phyloP scores from a whole-genome alignment of 2,329 filamentous ascomycete genomes.

The Annulohypoxylon truncatum region DNA sequence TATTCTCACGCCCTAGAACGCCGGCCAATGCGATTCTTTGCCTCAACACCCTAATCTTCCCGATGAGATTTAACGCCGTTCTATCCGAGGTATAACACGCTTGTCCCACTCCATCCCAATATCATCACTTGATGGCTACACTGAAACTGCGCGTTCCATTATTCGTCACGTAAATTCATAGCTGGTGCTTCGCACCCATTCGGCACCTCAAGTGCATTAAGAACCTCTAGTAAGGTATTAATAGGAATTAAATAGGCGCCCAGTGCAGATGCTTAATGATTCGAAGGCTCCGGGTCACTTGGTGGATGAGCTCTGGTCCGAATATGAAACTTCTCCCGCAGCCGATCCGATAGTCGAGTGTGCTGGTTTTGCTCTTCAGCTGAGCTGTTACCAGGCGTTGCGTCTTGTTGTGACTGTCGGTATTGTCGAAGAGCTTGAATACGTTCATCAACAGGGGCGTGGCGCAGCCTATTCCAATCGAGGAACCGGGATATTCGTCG shows the following conservation, averaged over 20 bases:
- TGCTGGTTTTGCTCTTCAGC: slow-evolving; percentile 55
- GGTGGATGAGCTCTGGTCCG: slow-evolving; percentile 58
- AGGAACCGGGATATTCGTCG: slow-evolving; percentile 64
- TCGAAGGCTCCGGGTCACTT: slow-evolving; percentile 19
- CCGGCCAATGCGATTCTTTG: slow-evolving; percentile 33
- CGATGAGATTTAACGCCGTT: slow-evolving; percentile 29
- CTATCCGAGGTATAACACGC: slow-evolving; percentile 19
- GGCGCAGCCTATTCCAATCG: slow-evolving; percentile 67
- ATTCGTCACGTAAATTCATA: slow-evolving; percentile 12
- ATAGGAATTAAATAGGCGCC: background rate
- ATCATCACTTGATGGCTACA: slow-evolving; percentile 20
- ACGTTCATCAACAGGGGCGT: slow-evolving; percentile 71
- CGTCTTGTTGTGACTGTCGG: slow-evolving; percentile 54
- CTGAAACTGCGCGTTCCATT: slow-evolving; percentile 8
- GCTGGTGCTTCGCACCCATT: background rate
- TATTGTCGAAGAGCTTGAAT: slow-evolving; percentile 68
- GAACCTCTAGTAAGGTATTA: background rate
- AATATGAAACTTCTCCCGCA: slow-evolving; percentile 66
- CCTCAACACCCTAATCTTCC: slow-evolving; percentile 15
- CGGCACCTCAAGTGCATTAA: background rate
- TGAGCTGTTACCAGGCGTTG: slow-evolving; percentile 47
- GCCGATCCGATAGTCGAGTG: slow-evolving; percentile 59
- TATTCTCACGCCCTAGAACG: slow-evolving; percentile 21
- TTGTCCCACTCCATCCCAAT: background rate
- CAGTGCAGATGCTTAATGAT: slow-evolving; percentile 5